Percentiles rank a stretch among this genome's conserved stretches.
Evolutionary conservation across 768 basidiomycete species (phyloP).

Genomic region (Coprinellus micaceus): DNA sequence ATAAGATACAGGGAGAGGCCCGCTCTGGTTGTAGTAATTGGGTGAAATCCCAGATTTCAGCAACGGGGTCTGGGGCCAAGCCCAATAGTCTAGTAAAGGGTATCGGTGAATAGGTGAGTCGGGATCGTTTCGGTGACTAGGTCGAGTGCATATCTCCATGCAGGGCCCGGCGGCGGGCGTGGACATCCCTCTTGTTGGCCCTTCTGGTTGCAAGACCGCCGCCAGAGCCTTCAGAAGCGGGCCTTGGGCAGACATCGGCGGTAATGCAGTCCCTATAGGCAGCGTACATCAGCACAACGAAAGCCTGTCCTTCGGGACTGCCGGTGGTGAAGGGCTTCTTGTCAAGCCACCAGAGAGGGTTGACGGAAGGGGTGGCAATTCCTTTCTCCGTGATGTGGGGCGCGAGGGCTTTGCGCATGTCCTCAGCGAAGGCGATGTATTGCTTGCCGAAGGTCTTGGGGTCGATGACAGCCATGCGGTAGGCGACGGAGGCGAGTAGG

Average conservation of each 20-base stretch:
- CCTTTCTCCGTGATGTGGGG: conserved; percentile 30
- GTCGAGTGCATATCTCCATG: no score
- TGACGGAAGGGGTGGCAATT: conserved; percentile 33
- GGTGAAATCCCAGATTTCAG: no score
- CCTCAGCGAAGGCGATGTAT: conserved; percentile 38
- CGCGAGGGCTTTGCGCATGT: conserved; percentile 22
- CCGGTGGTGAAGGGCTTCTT: conserved; percentile 30
- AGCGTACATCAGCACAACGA: conserved; percentile 38
- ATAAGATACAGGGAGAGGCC: no score
- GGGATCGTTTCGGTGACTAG: no score
- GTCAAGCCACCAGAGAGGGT: conserved; percentile 37
- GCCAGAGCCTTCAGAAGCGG: background rate
- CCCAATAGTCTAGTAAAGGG: no score
- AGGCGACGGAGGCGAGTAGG: conserved; percentile 36
- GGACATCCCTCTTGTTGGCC: no score
- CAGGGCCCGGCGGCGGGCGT: no score
- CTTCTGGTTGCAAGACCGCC: background rate
- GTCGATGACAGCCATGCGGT: conserved; percentile 37
- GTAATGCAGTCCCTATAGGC: conserved; percentile 40
- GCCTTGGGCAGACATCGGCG: conserved; percentile 18
- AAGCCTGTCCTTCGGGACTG: conserved; percentile 40
- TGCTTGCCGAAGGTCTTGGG: conserved; percentile 24
- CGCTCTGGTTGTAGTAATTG: no score
- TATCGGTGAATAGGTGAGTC: no score
- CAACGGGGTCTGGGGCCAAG: no score